Percentiles rank a stretch among this genome's conserved stretches.
Conservation (phyloP, 371 early-diverging fungal species). For the Parasitella parasitica region DNA sequence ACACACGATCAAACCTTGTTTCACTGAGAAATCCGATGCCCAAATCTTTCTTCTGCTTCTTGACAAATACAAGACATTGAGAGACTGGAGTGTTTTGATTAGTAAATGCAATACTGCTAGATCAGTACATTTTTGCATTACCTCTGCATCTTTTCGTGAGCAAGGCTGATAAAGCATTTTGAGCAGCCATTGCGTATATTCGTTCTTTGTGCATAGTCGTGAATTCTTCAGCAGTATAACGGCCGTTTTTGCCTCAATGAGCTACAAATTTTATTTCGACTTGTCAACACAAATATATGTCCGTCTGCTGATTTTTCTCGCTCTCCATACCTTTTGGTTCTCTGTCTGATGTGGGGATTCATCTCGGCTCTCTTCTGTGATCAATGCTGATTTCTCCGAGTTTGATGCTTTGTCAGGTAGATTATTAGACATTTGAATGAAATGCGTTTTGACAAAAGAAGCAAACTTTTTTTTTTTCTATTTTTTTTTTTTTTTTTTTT, state of each 20-base stretch:
- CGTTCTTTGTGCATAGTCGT: conserved; percentile 41
- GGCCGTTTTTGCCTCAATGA: conserved; percentile 45
- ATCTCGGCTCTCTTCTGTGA: neutral
- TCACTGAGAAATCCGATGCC: conserved; percentile 30
- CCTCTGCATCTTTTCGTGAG: conserved; percentile 32
- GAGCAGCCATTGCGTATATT: conserved; percentile 49
- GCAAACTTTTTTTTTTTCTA: neutral
- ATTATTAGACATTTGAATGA: neutral
- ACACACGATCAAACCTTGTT: conserved; percentile 15
- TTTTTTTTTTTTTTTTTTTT: neutral
- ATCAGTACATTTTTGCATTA: neutral
- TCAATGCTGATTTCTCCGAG: neutral
- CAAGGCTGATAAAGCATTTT: conserved; percentile 46
- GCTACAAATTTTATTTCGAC: conserved; percentile 16
- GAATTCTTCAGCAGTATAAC: conserved; percentile 39
- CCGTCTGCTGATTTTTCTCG: neutral
- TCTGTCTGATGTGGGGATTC: neutral
- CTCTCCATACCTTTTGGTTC: neutral
- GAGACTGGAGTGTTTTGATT: conserved; percentile 12
- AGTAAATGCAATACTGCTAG: neutral
- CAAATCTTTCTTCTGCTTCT: conserved; percentile 39
- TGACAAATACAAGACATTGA: conserved; percentile 42
- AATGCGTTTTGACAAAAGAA: neutral
- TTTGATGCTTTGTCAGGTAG: neutral
- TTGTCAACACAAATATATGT: neutral